Evolutionary conservation across 1,284 basidiomycete species (phyloP).

Genomic region (Abortiporus biennis): DNA sequence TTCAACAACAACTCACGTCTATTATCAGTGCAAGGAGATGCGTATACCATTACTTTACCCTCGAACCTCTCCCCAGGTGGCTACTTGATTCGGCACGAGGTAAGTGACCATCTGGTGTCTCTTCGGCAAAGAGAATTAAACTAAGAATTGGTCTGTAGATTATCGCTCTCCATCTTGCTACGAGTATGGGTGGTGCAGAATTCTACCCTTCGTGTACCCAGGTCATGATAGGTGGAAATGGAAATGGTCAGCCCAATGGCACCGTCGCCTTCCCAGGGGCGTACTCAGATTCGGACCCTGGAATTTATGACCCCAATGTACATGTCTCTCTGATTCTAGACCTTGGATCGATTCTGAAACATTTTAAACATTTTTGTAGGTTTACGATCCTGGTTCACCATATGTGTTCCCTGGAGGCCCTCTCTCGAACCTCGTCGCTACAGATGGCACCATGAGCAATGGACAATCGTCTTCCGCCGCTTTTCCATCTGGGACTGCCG

Average conservation of each 20-base stretch:
- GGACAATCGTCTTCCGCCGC: constrained; percentile 12
- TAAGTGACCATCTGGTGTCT: constrained; percentile 1
- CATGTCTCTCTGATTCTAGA: background rate
- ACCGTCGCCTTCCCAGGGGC: constrained; percentile 59
- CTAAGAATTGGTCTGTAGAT: constrained; percentile 30
- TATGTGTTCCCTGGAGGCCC: constrained; percentile 35
- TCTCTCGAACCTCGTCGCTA: constrained; percentile 21
- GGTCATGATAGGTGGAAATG: constrained; percentile 45
- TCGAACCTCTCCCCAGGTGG: constrained; percentile 47
- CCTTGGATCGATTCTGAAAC: background rate
- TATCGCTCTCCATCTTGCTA: constrained; percentile 59
- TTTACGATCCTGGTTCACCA: constrained; percentile 25
- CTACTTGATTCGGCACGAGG: constrained; percentile 60
- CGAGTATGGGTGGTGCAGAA: constrained; percentile 47
- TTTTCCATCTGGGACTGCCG: constrained; percentile 6
- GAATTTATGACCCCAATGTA: constrained; percentile 47
- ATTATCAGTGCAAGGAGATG: constrained; percentile 22
- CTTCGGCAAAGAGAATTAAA: background rate
- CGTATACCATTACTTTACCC: constrained; percentile 48
- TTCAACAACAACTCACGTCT: background rate
- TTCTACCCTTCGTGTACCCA: constrained; percentile 68
- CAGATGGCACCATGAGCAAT: constrained; percentile 12
- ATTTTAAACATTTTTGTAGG: constrained; percentile 16
- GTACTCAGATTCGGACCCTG: constrained; percentile 57
- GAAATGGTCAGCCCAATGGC: constrained; percentile 39